phyloP scores from a whole-genome alignment of 2,329 filamentous ascomycete species.

The Pyrenophora seminiperda region DNA sequence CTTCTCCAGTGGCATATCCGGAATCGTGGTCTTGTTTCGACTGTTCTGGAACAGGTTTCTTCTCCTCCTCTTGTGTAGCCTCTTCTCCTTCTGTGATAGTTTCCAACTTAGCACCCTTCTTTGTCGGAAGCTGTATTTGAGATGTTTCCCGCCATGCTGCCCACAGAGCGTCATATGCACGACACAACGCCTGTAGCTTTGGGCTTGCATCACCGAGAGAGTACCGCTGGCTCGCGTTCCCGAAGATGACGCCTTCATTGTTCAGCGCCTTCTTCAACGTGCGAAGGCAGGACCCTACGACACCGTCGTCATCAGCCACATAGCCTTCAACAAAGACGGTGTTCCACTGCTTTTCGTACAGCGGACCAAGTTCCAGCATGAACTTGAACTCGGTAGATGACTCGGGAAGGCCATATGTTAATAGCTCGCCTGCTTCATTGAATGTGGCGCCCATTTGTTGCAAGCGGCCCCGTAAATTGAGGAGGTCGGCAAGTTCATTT shows the following conservation, averaged over 20 bases:
- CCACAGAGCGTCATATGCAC: conserved; percentile 7
- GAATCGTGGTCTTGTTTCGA: no score
- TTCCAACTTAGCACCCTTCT: background rate
- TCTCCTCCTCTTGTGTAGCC: background rate
- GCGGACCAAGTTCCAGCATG: conserved; percentile 12
- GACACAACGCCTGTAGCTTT: conserved; percentile 7
- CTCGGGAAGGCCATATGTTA: conserved; percentile 14
- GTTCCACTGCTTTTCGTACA: conserved; percentile 18
- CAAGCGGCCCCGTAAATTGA: conserved; percentile 7
- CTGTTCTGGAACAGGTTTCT: no score
- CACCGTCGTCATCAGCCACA: background rate
- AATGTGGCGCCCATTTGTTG: conserved; percentile 16
- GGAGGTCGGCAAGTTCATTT: background rate
- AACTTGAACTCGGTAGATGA: conserved; percentile 6
- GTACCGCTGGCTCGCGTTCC: conserved; percentile 4
- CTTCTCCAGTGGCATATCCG: no score
- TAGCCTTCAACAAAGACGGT: conserved; percentile 3
- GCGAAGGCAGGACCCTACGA: background rate
- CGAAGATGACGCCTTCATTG: conserved; percentile 17
- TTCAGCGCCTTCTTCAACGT: background rate
- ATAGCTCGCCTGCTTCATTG: conserved; percentile 8
- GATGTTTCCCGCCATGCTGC: conserved; percentile 3
- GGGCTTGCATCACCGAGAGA: background rate
- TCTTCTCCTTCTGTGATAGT: background rate
- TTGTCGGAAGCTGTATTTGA: background rate